phyloP scores from a whole-genome alignment of 106 monocot species.

The Triglochin maritima region DNA sequence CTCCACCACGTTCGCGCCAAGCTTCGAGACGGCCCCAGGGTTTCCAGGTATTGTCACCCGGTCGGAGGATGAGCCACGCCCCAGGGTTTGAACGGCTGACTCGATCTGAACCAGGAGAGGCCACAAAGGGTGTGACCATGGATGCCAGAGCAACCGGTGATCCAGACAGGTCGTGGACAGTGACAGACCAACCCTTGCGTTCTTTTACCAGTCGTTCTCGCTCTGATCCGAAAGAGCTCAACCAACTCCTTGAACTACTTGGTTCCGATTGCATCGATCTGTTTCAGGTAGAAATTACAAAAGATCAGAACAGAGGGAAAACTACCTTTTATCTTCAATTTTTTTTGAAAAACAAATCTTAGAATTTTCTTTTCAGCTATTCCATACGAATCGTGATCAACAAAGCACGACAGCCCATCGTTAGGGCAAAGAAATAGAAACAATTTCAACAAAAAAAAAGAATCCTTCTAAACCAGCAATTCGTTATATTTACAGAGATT shows the following conservation, averaged over 20 bases:
- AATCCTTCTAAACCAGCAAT: too few species aligned
- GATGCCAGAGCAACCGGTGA: conserved; percentile 86
- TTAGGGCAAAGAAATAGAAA: not conserved
- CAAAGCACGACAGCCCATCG: too few species aligned
- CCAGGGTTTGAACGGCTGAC: conserved; percentile 91
- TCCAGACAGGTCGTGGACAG: conserved; percentile 89
- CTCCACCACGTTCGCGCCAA: conserved; percentile 84
- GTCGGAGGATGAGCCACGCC: conserved; percentile 84
- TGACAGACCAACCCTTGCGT: conserved; percentile 88
- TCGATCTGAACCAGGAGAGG: conserved; percentile 80
- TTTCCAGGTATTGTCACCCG: conserved; percentile 79
- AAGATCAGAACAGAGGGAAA: not conserved
- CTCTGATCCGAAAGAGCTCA: conserved; percentile 54
- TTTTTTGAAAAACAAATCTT: not conserved
- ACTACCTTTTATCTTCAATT: not conserved
- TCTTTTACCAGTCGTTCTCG: conserved; percentile 58
- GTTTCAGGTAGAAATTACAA: not conserved
- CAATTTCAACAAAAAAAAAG: too few species aligned
- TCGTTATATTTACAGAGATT: not conserved
- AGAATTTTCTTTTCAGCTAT: too few species aligned
- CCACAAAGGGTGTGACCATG: conserved; percentile 92
- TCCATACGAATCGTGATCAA: too few species aligned
- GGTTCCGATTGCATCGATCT: conserved; percentile 47
- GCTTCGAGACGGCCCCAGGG: conserved; percentile 97
- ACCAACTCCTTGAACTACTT: conserved; percentile 29